Evolutionary conservation across 768 basidiomycete species (phyloP).

Genomic region (Hortiboletus flavorubellus): DNA sequence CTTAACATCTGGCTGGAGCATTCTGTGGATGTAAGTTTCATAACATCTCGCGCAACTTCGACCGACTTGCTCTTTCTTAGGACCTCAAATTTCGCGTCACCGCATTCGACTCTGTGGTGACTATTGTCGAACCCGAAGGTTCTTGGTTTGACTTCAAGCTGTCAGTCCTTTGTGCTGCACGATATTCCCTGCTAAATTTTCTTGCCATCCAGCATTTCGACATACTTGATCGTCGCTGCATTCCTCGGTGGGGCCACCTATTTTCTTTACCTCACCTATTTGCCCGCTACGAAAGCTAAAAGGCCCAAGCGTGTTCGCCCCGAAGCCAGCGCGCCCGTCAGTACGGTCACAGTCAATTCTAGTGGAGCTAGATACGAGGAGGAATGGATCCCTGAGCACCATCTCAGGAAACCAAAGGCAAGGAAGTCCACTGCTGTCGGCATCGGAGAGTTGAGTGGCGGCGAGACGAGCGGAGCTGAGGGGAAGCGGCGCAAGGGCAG

Average conservation of each 20-base stretch:
- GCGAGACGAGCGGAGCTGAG: constrained; percentile 62
- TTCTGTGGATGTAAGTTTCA: constrained; percentile 49
- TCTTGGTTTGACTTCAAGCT: constrained; percentile 79
- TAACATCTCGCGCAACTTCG: background rate
- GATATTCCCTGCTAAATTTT: constrained; percentile 1
- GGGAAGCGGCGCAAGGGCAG: constrained; percentile 45
- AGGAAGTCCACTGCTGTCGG: constrained; percentile 45
- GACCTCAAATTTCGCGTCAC: constrained; percentile 55
- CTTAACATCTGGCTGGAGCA: constrained; percentile 79
- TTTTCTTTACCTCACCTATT: constrained; percentile 60
- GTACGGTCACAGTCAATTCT: constrained; percentile 56
- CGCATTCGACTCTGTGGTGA: constrained; percentile 74
- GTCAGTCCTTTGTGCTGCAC: constrained; percentile 42
- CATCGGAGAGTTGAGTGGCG: constrained; percentile 64
- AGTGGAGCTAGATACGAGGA: constrained; percentile 72
- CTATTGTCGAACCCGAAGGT: constrained; percentile 73
- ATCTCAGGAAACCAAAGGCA: constrained; percentile 64
- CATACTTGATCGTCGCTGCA: constrained; percentile 67
- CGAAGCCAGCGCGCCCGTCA: constrained; percentile 52
- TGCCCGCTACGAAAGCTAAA: constrained; percentile 59
- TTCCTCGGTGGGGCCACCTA: constrained; percentile 63
- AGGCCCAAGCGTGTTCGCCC: constrained; percentile 42
- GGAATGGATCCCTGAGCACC: constrained; percentile 92
- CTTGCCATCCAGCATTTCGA: constrained; percentile 45
- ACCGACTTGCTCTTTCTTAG: constrained; percentile 31